Percentiles rank a stretch among this genome's conserved stretches.
Conservation (phyloP, 805 yeast genomes). For the Candida manassasensis region DNA sequence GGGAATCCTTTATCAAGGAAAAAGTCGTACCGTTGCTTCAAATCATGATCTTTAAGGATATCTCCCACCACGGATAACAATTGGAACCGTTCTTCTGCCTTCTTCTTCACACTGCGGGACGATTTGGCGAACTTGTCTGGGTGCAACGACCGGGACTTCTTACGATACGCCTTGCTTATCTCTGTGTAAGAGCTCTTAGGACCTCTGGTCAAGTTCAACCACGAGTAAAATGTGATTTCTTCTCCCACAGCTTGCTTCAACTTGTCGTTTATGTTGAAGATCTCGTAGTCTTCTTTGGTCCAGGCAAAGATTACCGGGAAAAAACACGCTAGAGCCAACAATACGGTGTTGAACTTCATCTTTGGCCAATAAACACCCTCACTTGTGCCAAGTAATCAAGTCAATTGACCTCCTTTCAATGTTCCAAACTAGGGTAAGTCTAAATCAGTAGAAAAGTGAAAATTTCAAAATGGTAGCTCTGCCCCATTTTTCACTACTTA, state of each 20-base stretch:
- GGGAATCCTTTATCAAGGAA: constrained; percentile 85
- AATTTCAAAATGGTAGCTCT: too few relatives aligned
- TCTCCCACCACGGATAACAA: constrained; percentile 72
- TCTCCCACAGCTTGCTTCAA: constrained; percentile 59
- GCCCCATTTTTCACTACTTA: too few relatives aligned
- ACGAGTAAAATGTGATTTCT: constrained; percentile 61
- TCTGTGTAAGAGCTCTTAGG: constrained; percentile 47
- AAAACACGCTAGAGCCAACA: constrained; percentile 3
- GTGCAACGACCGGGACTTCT: constrained; percentile 66
- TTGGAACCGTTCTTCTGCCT: constrained; percentile 68
- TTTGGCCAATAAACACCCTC: background rate
- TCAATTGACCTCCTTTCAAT: too few relatives aligned
- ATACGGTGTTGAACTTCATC: background rate
- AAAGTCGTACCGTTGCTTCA: constrained; percentile 73
- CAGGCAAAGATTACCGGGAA: constrained; percentile 35
- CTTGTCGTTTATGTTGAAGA: constrained; percentile 67
- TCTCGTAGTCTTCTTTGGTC: constrained; percentile 71
- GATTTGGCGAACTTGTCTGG: constrained; percentile 65
- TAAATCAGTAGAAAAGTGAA: too few relatives aligned
- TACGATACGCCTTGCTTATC: constrained; percentile 63
- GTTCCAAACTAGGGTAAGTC: too few relatives aligned
- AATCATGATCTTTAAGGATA: constrained; percentile 54
- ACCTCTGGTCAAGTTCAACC: constrained; percentile 49
- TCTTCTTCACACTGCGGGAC: constrained; percentile 31
- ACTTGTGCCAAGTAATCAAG: too few relatives aligned